Base-by-base conservation (phyloP, 2,329 filamentous ascomycete species). In the Penicillium psychrosexuale region DNA sequence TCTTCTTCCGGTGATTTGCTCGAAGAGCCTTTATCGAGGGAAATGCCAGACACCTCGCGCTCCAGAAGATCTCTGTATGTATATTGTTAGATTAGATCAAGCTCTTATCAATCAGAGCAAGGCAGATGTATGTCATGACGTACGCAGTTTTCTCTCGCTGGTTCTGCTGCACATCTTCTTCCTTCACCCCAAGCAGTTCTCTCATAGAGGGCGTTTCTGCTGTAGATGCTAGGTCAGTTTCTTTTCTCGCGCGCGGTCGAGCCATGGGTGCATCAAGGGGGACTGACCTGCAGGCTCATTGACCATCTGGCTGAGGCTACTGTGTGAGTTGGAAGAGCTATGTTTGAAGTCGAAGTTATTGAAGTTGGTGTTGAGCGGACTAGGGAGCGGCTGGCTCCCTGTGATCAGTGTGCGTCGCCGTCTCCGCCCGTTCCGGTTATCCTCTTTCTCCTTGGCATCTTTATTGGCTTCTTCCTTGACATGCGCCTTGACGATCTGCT, bases 401-500 rank as follows among this genome's bases (percentile, higher is more conserved):
- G 94, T 97, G 71, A 99, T 97, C 57, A 99, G 83, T 2, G 94
- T 99, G 68, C 94, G 84, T 73, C 94, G 84, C 74, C 94, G 85
- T 74, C 94, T 84, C 58, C 94, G 84, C 49, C 94, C 93, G 73
- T 97, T 97, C 62, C 92, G 84, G 69, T 96, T 91, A 71, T 92
- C 91, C 71, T 95, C 91, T 74, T 94, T 94, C 71, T 95, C 91
- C 73, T 94, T 94, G 58, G 89, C 87, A 48, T 85, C 82, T 65
- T 84, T 84, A 65, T 84, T 78, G 51, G 77, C 68, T 54, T 75
- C 72, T 47, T 86, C 90, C 75, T 96, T 93, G 52, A 99, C 93
- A 61, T 95, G 93, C 57, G 90, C 91, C 76, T 96, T 93, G 55
- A 99, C 94, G 60, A 97, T 97, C 75, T 97, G 91, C 78, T 99